Evolutionary conservation across 2,329 filamentous ascomycete species (phyloP), one percentile per base, ranked within the genome.

Genomic region (Elsinoe arachidis): DNA sequence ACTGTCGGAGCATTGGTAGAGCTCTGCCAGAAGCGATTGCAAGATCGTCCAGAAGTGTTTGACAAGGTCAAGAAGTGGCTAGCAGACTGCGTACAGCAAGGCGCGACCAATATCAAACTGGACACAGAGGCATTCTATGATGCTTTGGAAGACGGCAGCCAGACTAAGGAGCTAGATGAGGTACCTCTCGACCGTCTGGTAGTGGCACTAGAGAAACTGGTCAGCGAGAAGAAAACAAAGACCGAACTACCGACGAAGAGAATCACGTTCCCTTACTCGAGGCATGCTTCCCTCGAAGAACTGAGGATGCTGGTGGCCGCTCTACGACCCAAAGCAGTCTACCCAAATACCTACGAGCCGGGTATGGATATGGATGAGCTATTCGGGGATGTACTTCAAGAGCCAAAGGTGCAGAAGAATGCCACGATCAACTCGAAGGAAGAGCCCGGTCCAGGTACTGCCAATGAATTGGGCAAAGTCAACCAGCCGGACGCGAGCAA

Each of bases 221-320:
- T 63, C 6, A 62, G 63, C 17, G 61, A 65, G n/a, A 60, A 57
- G 17, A 63, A 65, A 34, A 44, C 33, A 35, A 59, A 64, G n/a
- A 17, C 58, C n/a, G 55, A 54, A 21, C n/a, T 43, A 15, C 39
- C 55, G 9, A 63, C 65, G 7, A 65, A 63, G 51, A 63, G 64
- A 5, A 67, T 71, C 54, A 77, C 74, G 17, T 96, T 96, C 63
- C 88, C 91, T 0, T 96, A 91, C 66, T 92, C 92, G 0, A 81
- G 92, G 1, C 92, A 97, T 69, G 95, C 92, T 0, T 95, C 89
- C 0, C 92, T 93, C 60, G 74, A 77, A 0, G 92, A 96, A 68
- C 78, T 95, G 2, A 86, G 88, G 61, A 72, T 83, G 55, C 73
- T 96, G 0, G 76, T 96, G 1, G 68, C 75, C 2, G 75, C 77